Evolutionary conservation across 345 rosid species (phyloP), one percentile per base, ranked within the genome.

Genomic region (Geranium brycei): DNA sequence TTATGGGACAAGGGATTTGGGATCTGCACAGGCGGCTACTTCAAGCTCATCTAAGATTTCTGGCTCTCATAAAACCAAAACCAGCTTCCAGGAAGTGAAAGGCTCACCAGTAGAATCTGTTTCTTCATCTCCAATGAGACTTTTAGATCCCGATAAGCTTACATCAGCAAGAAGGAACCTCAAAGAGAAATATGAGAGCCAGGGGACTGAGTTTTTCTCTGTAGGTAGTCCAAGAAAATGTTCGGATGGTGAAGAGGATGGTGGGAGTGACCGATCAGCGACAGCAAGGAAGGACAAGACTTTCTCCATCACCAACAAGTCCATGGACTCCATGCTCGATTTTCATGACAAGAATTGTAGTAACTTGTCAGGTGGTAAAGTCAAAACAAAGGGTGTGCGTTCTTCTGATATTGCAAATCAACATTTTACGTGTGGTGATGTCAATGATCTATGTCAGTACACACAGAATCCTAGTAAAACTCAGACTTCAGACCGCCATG

Each of bases 41-140:
- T 89, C 96, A 17, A 89, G 93, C 75, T 89, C 96, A 51, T 89
- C 95, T 65, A 89, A 87, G 83, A 84, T 89, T 73, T 87, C 91
- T 63, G 86, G 85, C 74, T 86, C 96, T 65, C 91, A 79, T 72
- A 83, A 83, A 85, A 78, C 78, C 61, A 83, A 79, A 75, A 71
- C 73, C 63, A 73, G 80, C 75, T 76, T 81, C 69, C 84, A 71
- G 17, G 91, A 85, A 70, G 78, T 79, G 40, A 89, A 87, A 77
- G 88, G 88, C 60, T 89, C 96, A 16, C 95, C 95, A 11, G 96
- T 89, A 53, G 91, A 83, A 71, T 89, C 91, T 28, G 95, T 87
- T 73, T 83, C 93, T 68, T 89, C 96, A 62, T 87, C 91, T 32
- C 96, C 96, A 62, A 63, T 82, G 82, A 81, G 89, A 76, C 75